Conservation (phyloP, 2,329 filamentous ascomycete species). For the Cercospora zeae-maydis region DNA sequence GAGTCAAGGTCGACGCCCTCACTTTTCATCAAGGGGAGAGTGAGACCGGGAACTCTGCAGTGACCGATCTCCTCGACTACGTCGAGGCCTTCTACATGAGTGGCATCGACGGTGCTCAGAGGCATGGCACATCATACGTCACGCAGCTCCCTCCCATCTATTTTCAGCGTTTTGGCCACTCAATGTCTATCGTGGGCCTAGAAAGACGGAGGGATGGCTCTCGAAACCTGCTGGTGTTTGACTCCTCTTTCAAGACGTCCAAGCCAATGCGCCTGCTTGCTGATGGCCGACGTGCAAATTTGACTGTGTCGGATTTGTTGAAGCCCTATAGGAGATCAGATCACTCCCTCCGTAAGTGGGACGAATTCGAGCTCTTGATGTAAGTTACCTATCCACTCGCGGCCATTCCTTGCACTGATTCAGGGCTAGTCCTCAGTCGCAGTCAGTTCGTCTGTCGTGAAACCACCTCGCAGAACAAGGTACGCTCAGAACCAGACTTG, state of each 20-base stretch:
- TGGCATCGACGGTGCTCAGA: conserved; percentile 46
- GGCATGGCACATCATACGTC: conserved; percentile 59
- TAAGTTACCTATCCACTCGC: conserved; percentile 21
- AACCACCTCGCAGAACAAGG: not conserved
- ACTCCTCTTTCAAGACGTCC: conserved; percentile 75
- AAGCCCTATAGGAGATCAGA: conserved; percentile 69
- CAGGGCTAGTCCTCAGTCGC: not conserved
- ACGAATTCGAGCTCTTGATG: conserved; percentile 64
- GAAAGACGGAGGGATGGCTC: conserved; percentile 65
- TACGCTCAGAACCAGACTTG: not conserved
- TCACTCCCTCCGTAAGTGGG: conserved; percentile 65
- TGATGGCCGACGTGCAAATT: conserved; percentile 42
- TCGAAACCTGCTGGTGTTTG: conserved; percentile 76
- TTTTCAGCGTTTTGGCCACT: conserved; percentile 86
- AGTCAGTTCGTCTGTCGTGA: not conserved
- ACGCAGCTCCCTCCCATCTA: conserved; percentile 82
- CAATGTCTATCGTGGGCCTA: conserved; percentile 82
- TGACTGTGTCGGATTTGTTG: conserved; percentile 51
- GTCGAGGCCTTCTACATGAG: conserved; percentile 72
- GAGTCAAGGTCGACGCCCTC: conserved; percentile 52
- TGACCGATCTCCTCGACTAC: conserved; percentile 58
- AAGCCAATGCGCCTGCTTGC: conserved; percentile 59
- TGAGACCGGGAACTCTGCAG: conserved; percentile 48
- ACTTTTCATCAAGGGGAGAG: conserved; percentile 35
- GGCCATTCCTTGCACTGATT: not conserved